Conservation (phyloP, 1,139 yeast genomes). For the Torulaspora globosa region DNA sequence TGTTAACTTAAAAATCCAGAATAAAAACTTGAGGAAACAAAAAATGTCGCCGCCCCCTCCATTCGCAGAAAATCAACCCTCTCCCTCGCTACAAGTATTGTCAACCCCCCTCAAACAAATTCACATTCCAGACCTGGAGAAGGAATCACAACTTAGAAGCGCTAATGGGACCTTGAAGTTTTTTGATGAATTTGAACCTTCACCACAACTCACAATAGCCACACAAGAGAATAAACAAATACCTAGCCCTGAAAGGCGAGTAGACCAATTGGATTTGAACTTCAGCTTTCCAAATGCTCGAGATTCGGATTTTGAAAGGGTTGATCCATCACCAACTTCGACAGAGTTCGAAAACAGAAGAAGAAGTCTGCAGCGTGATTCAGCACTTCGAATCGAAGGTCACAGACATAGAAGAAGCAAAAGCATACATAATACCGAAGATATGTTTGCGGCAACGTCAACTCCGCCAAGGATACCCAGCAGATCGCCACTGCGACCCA, state of each 20-base stretch:
- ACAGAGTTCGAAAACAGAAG: slow-evolving; percentile 26
- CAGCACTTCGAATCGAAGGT: slow-evolving; percentile 14
- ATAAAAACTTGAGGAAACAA: slow-evolving; percentile 25
- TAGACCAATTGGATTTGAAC: slow-evolving; percentile 18
- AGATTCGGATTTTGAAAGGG: slow-evolving; percentile 17
- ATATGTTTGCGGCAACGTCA: slow-evolving; percentile 15
- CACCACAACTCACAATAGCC: not conserved
- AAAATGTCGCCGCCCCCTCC: not conserved
- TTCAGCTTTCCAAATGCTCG: slow-evolving; percentile 27
- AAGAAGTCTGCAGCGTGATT: slow-evolving; percentile 16
- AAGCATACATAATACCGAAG: slow-evolving; percentile 24
- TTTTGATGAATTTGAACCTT: slow-evolving; percentile 25
- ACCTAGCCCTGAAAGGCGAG: slow-evolving; percentile 4
- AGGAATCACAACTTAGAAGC: slow-evolving; percentile 19
- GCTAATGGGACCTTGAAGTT: slow-evolving; percentile 27
- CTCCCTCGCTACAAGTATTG: slow-evolving; percentile 24
- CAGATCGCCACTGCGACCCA: slow-evolving; percentile 26
- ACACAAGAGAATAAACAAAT: slow-evolving; percentile 3
- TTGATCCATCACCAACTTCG: slow-evolving; percentile 17
- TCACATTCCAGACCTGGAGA: slow-evolving; percentile 29
- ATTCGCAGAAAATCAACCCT: not conserved
- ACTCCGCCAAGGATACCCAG: slow-evolving; percentile 21
- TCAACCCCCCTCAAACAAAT: slow-evolving; percentile 32
- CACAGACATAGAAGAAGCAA: slow-evolving; percentile 34
- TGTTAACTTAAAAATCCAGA: slow-evolving; percentile 33